These are phyloP conservation scores for Sabuloglossum arenarium DNA, from an alignment of 495 filamentous ascomycete species.

Conservation along the genomic window DNA sequence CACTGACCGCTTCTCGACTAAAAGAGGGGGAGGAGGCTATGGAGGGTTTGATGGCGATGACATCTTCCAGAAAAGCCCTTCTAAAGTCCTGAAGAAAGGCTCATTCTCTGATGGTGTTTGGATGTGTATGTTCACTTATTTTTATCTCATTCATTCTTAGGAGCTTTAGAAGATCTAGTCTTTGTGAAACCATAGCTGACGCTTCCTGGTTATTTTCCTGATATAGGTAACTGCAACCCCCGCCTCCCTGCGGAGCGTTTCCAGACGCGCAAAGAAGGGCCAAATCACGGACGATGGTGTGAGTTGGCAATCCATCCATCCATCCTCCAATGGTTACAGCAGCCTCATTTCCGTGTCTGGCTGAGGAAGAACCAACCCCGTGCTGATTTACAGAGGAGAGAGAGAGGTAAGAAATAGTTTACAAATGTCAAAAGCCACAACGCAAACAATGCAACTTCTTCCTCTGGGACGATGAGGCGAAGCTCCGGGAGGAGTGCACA, in stretches of 20 bases:
- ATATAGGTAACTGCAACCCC: conserved; percentile 42
- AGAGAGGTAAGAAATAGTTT: conserved; percentile 24
- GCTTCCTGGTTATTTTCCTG: conserved; percentile 10
- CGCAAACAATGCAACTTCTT: conserved; percentile 43
- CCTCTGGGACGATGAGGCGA: conserved; percentile 44
- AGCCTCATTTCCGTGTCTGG: too few relatives aligned
- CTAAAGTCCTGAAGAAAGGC: conserved; percentile 26
- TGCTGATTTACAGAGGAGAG: too few relatives aligned
- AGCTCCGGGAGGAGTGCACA: conserved; percentile 27
- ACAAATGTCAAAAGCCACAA: conserved; percentile 36
- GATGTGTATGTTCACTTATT: conserved; percentile 18
- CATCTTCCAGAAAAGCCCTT: neutral
- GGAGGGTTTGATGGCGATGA: neutral
- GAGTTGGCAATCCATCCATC: conserved; percentile 2
- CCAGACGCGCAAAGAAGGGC: conserved; percentile 41
- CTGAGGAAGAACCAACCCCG: too few relatives aligned
- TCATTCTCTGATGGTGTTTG: conserved; percentile 33
- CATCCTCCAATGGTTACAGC: too few relatives aligned
- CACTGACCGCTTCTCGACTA: neutral
- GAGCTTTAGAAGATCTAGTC: neutral
- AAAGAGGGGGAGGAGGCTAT: neutral
- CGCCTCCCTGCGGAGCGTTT: conserved; percentile 37
- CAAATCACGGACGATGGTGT: conserved; percentile 43
- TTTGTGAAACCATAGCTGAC: conserved; percentile 4
- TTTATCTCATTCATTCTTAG: neutral